Conservation (phyloP, 495 filamentous ascomycete genomes). For the Bacidia rubella region DNA sequence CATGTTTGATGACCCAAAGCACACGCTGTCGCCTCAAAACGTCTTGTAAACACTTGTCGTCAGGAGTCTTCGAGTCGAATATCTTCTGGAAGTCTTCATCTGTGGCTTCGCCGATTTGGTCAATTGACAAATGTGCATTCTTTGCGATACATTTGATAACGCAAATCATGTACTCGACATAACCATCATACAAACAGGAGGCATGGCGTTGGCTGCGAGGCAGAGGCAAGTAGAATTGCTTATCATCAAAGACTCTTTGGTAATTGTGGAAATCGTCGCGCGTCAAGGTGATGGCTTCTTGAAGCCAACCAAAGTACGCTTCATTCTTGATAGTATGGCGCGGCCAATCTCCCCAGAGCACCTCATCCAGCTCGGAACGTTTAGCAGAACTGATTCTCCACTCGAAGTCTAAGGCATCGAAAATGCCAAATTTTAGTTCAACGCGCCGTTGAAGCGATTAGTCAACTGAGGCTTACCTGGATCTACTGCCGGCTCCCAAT, state of each 20-base stretch:
- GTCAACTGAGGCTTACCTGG: no score
- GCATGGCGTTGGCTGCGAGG: not conserved
- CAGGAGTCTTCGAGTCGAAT: not conserved
- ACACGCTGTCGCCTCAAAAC: not conserved
- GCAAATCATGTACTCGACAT: not conserved
- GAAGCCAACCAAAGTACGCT: not conserved
- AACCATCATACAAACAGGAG: not conserved
- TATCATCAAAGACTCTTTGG: not conserved
- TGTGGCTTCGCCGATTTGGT: not conserved
- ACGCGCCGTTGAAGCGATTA: no score
- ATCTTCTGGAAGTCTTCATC: not conserved
- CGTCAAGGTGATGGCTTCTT: not conserved
- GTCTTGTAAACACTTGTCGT: not conserved
- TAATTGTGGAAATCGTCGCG: not conserved
- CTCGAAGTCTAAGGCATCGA: not conserved
- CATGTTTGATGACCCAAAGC: not conserved
- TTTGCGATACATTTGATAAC: not conserved
- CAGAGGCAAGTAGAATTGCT: not conserved
- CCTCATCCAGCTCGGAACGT: not conserved
- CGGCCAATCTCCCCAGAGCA: not conserved
- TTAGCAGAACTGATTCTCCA: not conserved
- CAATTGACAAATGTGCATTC: not conserved
- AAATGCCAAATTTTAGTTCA: no score
- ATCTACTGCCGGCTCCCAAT: no score
- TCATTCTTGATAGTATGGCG: not conserved